Percentiles rank a stretch among this genome's conserved stretches.
Conservation (phyloP, 108 stramenopile species). For the Phaeodactylum tricornutum region DNA sequence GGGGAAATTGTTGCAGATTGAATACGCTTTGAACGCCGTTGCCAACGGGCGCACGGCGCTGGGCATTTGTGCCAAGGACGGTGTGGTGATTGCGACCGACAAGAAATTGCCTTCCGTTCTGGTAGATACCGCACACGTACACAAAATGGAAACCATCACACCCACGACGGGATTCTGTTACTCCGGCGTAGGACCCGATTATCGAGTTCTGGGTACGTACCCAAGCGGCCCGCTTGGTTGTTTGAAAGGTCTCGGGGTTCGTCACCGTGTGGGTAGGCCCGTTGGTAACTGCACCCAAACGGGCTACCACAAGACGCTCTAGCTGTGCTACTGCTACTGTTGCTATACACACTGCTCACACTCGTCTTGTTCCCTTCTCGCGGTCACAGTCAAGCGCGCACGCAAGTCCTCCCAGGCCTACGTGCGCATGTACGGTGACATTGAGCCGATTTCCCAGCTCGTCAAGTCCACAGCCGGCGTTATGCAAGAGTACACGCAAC, state of each 20-base stretch:
- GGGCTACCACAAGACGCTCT: no score
- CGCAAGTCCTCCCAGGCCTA: conserved; percentile 94
- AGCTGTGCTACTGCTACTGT: no score
- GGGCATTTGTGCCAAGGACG: conserved; percentile 96
- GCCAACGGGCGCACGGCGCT: conserved; percentile 93
- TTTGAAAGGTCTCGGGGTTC: no score
- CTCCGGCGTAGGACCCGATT: conserved; percentile 98
- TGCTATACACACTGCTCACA: no score
- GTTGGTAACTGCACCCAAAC: no score
- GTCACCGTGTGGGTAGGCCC: no score
- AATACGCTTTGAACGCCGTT: conserved; percentile 97
- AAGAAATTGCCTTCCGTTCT: conserved; percentile 89
- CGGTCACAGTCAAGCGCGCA: conserved; percentile 70
- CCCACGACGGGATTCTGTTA: conserved; percentile 90
- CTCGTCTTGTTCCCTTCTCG: no score
- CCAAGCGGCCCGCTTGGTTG: no score
- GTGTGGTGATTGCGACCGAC: conserved; percentile 98
- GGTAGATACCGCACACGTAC: conserved; percentile 79
- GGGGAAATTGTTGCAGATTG: conserved; percentile 98
- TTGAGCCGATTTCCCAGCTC: conserved; percentile 87
- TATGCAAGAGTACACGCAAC: conserved; percentile 98
- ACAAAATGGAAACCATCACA: conserved; percentile 88
- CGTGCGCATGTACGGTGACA: conserved; percentile 81
- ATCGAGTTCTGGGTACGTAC: conserved; percentile 88
- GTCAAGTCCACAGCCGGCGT: conserved; percentile 88